Base-by-base conservation (phyloP, 345 rosid species). In the Gossypium australe region DNA sequence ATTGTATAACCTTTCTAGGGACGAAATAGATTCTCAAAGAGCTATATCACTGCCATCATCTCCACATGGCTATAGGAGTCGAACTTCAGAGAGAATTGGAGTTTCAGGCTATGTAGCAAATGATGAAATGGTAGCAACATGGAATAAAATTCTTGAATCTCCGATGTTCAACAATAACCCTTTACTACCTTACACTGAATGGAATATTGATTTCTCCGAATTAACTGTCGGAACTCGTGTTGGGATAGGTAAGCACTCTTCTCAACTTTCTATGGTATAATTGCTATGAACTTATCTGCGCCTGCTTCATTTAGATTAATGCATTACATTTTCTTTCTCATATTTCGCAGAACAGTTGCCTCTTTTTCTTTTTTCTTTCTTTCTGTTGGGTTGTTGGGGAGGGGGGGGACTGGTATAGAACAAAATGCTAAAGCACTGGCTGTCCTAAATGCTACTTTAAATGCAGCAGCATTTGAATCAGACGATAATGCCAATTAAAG, bases 141-240 rank as follows among this genome's bases (percentile, higher is more conserved):
- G 99, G 99, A 91, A 89, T 80, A 87, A 82, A 84, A 86, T 96
- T 76, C 87, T 96, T 70, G 97, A 90, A 82, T 93, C 99, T 84
- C 92, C 87, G 48, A 79, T 85, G 90, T 93, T 89, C 82, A 86
- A 86, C 20, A 85, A 85, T 75, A 88, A 83, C 67, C 98, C 97
- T 43, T 77, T 93, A 69, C 78, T 96, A 75, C 88, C 97, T 18
- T 96, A 81, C 71, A 86, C 87, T 74, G 98, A 93, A 73, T 96
- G 99, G 99, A 85, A 89, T 80, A 96, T 96, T 83, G 94, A 93
- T 84, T 93, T 90, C 85, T 92, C 97, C 4, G 99, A 96, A 79
- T 66, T 96, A 80, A 87, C 89, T 0, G 95, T 96, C 74, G 97
- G 99, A 53, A 89, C 93, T 76, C 99, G 98, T 67, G 98, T 96